These are phyloP conservation scores for Brassica balearica DNA, from an alignment of 441 rosid genomes.

Conservation along the genomic window DNA sequence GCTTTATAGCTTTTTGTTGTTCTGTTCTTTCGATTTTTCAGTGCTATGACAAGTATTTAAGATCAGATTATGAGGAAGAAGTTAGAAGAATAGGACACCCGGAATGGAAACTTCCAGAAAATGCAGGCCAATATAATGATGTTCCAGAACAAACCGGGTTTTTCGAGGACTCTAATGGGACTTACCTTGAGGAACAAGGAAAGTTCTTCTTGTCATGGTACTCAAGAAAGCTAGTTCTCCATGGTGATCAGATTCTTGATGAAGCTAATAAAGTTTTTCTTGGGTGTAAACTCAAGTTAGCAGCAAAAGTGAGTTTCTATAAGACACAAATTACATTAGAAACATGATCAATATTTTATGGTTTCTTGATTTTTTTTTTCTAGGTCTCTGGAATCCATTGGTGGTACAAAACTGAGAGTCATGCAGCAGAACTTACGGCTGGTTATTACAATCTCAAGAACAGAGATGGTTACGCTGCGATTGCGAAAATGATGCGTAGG, in stretches of 20 bases:
- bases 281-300: constrained; percentile 80
- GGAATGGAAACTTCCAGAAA: constrained; percentile 81
- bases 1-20: constrained; percentile 3
- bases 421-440: constrained; percentile 86
- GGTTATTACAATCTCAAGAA: constrained; percentile 72
- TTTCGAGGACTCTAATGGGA: constrained; percentile 49
- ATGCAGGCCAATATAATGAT: constrained; percentile 72
- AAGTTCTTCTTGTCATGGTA: constrained; percentile 85
- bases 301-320: constrained; percentile 60
- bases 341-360: not conserved
- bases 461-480: constrained; percentile 78
- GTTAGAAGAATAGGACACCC: constrained; percentile 68
- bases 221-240: constrained; percentile 68
- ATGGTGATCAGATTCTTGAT: constrained; percentile 80
- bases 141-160: constrained; percentile 65
- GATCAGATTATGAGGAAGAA: constrained; percentile 71
- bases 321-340: not conserved
- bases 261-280: constrained; percentile 81
- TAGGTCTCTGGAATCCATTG: constrained; percentile 87
- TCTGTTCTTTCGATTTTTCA: constrained; percentile 26
- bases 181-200: constrained; percentile 58
- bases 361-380: constrained; percentile 22
- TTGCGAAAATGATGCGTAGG: constrained; percentile 73
- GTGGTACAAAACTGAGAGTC: constrained; percentile 77
- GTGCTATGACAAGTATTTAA: constrained; percentile 80